Evolutionary conservation across 1,284 basidiomycete species (phyloP).

Genomic region (Golubevia pallescens): DNA sequence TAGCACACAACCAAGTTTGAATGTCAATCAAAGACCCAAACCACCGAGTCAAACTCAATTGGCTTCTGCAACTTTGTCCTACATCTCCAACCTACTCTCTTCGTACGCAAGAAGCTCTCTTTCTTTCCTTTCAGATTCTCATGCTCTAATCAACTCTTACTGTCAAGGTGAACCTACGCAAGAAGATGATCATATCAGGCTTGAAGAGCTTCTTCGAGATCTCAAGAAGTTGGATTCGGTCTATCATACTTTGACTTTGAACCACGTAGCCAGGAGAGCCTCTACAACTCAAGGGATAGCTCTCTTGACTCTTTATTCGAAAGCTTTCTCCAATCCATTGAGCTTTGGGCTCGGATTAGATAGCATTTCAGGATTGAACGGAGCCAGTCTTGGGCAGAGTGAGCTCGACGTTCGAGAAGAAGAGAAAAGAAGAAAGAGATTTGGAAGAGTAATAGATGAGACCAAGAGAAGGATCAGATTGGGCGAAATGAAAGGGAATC

Average conservation of each 20-base stretch:
- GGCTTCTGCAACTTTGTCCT: conserved; percentile 65
- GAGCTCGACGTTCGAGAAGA: too few species aligned
- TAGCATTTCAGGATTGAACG: too few species aligned
- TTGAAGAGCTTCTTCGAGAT: conserved; percentile 12
- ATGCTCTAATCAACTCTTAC: conserved; percentile 3
- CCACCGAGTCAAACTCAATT: conserved; percentile 26
- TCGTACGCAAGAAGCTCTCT: conserved; percentile 78
- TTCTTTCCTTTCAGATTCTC: conserved; percentile 74
- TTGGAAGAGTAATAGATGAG: conserved; percentile 68
- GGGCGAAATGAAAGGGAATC: conserved; percentile 77
- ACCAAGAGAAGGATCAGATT: conserved; percentile 75
- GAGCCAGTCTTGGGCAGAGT: too few species aligned
- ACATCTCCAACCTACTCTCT: conserved; percentile 74
- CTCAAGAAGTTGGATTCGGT: conserved; percentile 71
- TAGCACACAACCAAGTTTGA: too few species aligned
- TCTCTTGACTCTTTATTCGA: conserved; percentile 83
- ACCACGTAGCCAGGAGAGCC: conserved; percentile 84
- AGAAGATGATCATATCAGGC: not conserved
- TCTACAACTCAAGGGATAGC: conserved; percentile 91
- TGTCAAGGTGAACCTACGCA: not conserved
- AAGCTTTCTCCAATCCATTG: too few species aligned
- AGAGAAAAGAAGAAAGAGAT: too few species aligned
- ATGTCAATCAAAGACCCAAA: not conserved
- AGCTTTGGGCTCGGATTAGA: too few species aligned
- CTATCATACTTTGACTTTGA: conserved; percentile 85